Base-by-base conservation (phyloP, 2,329 filamentous ascomycete genomes). In the Scytalidium sp. region DNA sequence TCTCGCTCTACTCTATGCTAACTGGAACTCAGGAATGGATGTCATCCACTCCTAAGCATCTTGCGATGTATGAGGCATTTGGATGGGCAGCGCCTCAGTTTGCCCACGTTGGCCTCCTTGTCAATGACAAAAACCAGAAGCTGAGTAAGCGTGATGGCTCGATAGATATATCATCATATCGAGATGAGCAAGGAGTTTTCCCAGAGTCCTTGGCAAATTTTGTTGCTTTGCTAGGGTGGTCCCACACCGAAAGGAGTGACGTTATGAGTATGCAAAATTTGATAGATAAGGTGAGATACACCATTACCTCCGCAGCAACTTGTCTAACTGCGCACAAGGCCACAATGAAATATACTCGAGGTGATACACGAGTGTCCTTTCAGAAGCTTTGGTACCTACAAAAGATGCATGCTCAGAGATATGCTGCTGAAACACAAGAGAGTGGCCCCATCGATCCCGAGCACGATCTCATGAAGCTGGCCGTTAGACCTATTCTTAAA, bases 341-440 rank as follows among this genome's bases (percentile, higher is more conserved):
- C 64, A 83, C 85, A 42, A 77, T 96, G 56, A 91, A 90, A 63
- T 95, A 97, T 70, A 97, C 91, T 3, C 89, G 87, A 60, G 93
- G 93, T 9, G 92, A 97, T 65, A 90, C 92, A 6, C 86, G 87
- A 13, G 89, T 97, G 17, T 84, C 87, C 19, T 80, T 85, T 45
- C 82, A 84, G 44, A 99, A 97, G 64, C 78, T 97, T 15, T 79
- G 82, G 59, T 90, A 85, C 66, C 79, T 97, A 44, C 90, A 97
- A 62, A 83, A 80, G 58, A 78, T 81, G 43, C 89, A 93, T 43
- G 63, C 64, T 25, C 49, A 47, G 19, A 58, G 60, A 17, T 65
- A 66, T 45, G 32, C 32, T n/a, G 13, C 15, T 36, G 15, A 36
- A 36, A 25, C 45, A 43, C n/a, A 43, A 40, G 21, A 45, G 20